phyloP scores from a whole-genome alignment of 257 asterid genomes.

The Salvia splendens region DNA sequence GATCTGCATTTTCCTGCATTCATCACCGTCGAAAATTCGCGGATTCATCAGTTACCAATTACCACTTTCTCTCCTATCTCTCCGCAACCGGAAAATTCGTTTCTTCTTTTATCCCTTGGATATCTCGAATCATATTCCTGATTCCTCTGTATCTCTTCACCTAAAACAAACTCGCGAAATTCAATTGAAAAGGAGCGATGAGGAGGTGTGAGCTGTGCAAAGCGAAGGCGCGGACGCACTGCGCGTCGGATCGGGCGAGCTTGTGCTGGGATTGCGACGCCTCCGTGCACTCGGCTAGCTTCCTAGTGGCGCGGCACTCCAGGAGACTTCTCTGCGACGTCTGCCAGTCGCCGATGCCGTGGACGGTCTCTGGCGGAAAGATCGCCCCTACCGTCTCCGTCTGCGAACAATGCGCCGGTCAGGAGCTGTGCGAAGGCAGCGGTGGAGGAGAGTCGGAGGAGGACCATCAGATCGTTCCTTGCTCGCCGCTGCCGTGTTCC shows the following conservation, averaged over 20 bases:
- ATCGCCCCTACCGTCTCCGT: constrained; percentile 53
- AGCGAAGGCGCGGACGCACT: constrained; percentile 54
- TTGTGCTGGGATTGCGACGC: constrained; percentile 84
- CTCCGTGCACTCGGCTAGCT: constrained; percentile 75
- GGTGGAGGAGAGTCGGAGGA: constrained; percentile 38
- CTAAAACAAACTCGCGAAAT: not conserved
- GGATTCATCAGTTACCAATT: not conserved
- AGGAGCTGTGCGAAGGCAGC: constrained; percentile 16
- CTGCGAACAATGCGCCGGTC: constrained; percentile 47
- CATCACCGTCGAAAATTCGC: too few species aligned
- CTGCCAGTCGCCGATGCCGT: constrained; percentile 64
- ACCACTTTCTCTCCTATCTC: constrained; percentile 20
- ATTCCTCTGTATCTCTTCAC: not conserved
- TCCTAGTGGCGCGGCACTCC: constrained; percentile 73
- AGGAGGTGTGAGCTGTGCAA: constrained; percentile 67
- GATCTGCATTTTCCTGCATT: too few species aligned
- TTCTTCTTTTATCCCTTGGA: not conserved
- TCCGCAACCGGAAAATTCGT: not conserved
- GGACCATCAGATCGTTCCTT: constrained; percentile 58
- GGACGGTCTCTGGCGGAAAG: constrained; percentile 67
- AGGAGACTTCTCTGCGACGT: constrained; percentile 67
- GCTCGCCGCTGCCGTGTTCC: constrained; percentile 53
- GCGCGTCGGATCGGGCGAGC: constrained; percentile 74
- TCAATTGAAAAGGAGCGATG: constrained; percentile 35
- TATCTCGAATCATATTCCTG: constrained; percentile 9